phyloP scores from a whole-genome alignment of 306 rosid genomes.

The Quercus dentata region DNA sequence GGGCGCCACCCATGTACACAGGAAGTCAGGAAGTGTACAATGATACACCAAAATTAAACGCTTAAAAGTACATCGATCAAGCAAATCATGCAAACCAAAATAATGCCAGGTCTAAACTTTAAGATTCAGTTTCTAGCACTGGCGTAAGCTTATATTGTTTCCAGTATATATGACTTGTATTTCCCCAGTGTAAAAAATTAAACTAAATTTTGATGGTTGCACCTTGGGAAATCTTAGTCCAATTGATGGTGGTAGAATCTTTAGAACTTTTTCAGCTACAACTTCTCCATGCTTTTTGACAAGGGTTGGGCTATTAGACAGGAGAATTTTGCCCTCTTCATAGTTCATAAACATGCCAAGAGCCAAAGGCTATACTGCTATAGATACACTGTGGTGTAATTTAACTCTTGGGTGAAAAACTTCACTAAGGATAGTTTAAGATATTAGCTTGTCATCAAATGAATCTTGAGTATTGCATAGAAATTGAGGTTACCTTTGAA shows the following conservation, averaged over 20 bases:
- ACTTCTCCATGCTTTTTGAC: neutral
- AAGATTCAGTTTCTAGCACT: neutral
- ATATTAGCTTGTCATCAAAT: neutral
- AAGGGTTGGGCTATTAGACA: neutral
- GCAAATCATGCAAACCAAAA: neutral
- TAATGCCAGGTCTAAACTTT: neutral
- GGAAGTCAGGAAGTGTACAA: too few species aligned
- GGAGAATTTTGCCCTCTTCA: neutral
- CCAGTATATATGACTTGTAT: neutral
- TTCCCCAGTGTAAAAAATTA: neutral
- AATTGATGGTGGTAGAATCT: neutral
- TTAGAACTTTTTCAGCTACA: neutral
- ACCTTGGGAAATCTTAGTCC: neutral
- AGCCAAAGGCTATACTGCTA: neutral
- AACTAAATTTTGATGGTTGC: neutral
- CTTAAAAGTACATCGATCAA: too few species aligned
- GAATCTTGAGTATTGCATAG: neutral
- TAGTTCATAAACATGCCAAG: neutral
- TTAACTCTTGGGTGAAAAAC: neutral
- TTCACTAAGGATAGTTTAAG: neutral
- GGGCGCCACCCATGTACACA: too few species aligned
- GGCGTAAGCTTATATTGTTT: neutral
- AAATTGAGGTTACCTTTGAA: neutral
- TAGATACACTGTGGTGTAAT: neutral
- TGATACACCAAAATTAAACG: too few species aligned